Evolutionary conservation across 352 stramenopile species (phyloP).

Genomic region (Phytophthora fragariaefolia): DNA sequence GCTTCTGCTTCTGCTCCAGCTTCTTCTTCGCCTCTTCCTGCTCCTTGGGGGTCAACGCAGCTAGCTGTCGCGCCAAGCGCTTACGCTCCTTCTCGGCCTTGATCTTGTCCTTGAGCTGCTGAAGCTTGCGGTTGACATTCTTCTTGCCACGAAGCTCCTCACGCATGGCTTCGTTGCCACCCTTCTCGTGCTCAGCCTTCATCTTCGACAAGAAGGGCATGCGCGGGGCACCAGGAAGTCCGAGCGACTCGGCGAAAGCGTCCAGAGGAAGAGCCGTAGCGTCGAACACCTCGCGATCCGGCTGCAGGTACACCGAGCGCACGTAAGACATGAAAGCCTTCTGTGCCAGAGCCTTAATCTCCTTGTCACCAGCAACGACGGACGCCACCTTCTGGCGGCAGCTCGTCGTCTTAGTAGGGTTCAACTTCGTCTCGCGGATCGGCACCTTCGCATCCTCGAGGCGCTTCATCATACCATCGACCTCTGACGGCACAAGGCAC

Average conservation of each 20-base stretch:
- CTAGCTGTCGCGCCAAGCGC: conserved; percentile 81
- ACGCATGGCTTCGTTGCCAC: conserved; percentile 77
- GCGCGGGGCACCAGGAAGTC: conserved; percentile 92
- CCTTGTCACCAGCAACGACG: conserved; percentile 92
- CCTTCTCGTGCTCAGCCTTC: conserved; percentile 53
- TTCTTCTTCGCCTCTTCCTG: conserved; percentile 44
- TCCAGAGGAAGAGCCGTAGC: conserved; percentile 91
- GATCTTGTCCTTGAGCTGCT: conserved; percentile 98
- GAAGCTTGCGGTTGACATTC: conserved; percentile 97
- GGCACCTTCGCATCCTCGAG: conserved; percentile 94
- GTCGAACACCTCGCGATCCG: conserved; percentile 95
- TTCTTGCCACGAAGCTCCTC: conserved; percentile 94
- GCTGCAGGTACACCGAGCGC: conserved; percentile 96
- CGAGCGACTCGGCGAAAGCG: conserved; percentile 94
- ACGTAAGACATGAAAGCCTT: conserved; percentile 99
- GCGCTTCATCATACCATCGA: conserved; percentile 84
- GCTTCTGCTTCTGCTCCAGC: conserved; percentile 28
- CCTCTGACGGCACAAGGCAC: conserved; percentile 93
- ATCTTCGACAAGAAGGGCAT: conserved; percentile 94
- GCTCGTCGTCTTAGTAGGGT: conserved; percentile 95
- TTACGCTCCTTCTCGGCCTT: conserved; percentile 96
- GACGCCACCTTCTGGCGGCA: conserved; percentile 93
- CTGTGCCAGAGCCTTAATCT: conserved; percentile 96
- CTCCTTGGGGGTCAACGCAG: conserved; percentile 45
- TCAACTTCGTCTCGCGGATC: conserved; percentile 97